Conservation (phyloP, 805 yeast genomes). For the Starmerella vitae region DNA sequence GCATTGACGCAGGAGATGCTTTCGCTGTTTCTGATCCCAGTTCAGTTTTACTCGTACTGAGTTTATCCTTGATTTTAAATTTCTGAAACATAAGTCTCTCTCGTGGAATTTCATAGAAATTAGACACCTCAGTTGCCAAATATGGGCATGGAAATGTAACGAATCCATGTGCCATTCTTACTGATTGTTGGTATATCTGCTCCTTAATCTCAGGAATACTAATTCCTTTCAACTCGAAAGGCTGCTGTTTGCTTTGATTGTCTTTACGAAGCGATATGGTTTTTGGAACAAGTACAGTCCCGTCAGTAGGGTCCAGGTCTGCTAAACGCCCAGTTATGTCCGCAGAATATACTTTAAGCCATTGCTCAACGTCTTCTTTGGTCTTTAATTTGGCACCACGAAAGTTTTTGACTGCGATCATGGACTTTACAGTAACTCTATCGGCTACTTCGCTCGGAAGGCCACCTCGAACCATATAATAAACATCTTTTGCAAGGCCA, state of each 20-base stretch:
- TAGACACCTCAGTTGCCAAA: constrained; percentile 15
- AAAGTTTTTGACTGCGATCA: constrained; percentile 81
- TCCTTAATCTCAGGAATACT: constrained; percentile 2
- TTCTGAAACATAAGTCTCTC: constrained; percentile 13
- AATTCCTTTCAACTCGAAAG: constrained; percentile 4
- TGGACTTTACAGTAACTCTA: constrained; percentile 58
- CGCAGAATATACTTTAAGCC: constrained; percentile 75
- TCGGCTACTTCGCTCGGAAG: constrained; percentile 41
- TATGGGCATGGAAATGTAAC: constrained; percentile 13
- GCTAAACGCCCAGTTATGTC: constrained; percentile 58
- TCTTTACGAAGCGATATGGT: constrained; percentile 35
- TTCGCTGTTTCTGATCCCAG: too few species aligned
- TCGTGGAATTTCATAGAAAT: constrained; percentile 14
- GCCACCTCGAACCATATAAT: constrained; percentile 51
- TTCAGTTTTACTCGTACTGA: neutral
- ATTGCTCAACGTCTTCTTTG: constrained; percentile 46
- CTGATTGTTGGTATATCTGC: constrained; percentile 10
- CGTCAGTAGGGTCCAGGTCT: constrained; percentile 59
- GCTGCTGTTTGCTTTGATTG: constrained; percentile 12
- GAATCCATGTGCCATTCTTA: constrained; percentile 6
- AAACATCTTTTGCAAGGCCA: constrained; percentile 40
- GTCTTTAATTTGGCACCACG: constrained; percentile 37
- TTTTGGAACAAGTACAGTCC: constrained; percentile 37
- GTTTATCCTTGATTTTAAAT: neutral
- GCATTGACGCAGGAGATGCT: too few species aligned